phyloP scores from a whole-genome alignment of 192 early-diverging fungal species.

The Radiomyces spectabilis region DNA sequence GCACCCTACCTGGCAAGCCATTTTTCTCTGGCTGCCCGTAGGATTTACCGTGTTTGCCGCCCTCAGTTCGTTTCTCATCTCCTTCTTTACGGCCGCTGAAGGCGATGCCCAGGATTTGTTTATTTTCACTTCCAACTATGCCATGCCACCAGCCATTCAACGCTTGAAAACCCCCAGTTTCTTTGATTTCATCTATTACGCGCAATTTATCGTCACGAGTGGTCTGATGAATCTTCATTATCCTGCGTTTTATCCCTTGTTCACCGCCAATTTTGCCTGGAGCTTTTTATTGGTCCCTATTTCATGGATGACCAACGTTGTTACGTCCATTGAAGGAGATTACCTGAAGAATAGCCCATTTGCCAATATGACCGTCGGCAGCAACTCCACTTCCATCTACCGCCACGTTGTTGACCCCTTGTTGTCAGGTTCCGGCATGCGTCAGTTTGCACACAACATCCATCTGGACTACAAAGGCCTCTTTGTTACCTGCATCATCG shows the following conservation, averaged over 20 bases:
- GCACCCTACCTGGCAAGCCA: constrained; percentile 16
- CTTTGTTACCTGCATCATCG: constrained; percentile 15
- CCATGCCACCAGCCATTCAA: constrained; percentile 19
- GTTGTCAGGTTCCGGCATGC: constrained; percentile 22
- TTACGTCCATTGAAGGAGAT: not conserved
- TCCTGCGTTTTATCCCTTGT: constrained; percentile 36
- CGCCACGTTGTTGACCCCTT: not conserved
- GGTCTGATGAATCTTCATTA: constrained; percentile 40
- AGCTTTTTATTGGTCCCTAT: constrained; percentile 11
- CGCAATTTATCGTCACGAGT: constrained; percentile 39
- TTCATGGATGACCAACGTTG: not conserved
- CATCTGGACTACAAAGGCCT: constrained; percentile 14
- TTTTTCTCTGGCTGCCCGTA: constrained; percentile 14
- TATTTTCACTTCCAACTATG: constrained; percentile 22
- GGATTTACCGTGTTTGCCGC: constrained; percentile 15
- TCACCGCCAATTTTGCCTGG: constrained; percentile 42
- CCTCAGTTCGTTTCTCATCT: constrained; percentile 10
- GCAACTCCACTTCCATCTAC: not conserved
- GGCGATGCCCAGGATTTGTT: constrained; percentile 11
- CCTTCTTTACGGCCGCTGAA: constrained; percentile 1
- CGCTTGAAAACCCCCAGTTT: constrained; percentile 40
- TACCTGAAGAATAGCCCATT: not conserved
- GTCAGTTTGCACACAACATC: constrained; percentile 14
- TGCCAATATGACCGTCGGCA: not conserved
- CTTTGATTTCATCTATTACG: constrained; percentile 43